phyloP scores from a whole-genome alignment of 164 flowering plant species.

The Berberis thunbergii region DNA sequence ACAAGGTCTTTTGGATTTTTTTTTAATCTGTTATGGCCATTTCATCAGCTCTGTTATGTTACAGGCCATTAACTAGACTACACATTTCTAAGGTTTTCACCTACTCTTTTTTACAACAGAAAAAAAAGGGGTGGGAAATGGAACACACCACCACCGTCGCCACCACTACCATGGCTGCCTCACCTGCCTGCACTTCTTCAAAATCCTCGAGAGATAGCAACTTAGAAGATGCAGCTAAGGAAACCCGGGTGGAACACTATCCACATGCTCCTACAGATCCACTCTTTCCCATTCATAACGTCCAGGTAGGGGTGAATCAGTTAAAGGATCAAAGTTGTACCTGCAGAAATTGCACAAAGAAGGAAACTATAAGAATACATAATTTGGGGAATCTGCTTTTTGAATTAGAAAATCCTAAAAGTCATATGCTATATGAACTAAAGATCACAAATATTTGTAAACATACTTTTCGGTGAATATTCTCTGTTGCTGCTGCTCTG shows the following conservation, averaged over 20 bases:
- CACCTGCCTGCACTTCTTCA: neutral
- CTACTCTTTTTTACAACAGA: slow-evolving; percentile 38
- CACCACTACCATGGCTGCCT: slow-evolving; percentile 21
- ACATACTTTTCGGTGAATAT: slow-evolving; percentile 57
- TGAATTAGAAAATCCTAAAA: neutral
- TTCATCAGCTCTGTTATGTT: slow-evolving; percentile 41
- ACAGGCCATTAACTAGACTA: slow-evolving; percentile 49
- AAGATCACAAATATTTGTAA: neutral
- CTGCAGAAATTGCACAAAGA: slow-evolving; percentile 27
- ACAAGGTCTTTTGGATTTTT: slow-evolving; percentile 30
- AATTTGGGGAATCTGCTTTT: neutral
- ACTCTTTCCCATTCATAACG: slow-evolving; percentile 72
- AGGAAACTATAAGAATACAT: neutral
- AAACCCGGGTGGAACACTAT: slow-evolving; percentile 17
- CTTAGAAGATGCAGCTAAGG: slow-evolving; percentile 20
- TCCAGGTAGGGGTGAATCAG: slow-evolving; percentile 70
- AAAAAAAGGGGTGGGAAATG: slow-evolving; percentile 31
- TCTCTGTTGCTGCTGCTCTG: slow-evolving; percentile 57
- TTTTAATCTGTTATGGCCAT: slow-evolving; percentile 10
- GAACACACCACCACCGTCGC: slow-evolving; percentile 23
- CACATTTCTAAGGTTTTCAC: slow-evolving; percentile 29
- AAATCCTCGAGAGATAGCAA: neutral
- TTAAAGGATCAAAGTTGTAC: slow-evolving; percentile 77
- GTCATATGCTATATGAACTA: neutral
- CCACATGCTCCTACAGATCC: slow-evolving; percentile 17